These are phyloP conservation scores for Fomes fomentarius DNA, from an alignment of 1,284 basidiomycete genomes.

Conservation along the genomic window DNA sequence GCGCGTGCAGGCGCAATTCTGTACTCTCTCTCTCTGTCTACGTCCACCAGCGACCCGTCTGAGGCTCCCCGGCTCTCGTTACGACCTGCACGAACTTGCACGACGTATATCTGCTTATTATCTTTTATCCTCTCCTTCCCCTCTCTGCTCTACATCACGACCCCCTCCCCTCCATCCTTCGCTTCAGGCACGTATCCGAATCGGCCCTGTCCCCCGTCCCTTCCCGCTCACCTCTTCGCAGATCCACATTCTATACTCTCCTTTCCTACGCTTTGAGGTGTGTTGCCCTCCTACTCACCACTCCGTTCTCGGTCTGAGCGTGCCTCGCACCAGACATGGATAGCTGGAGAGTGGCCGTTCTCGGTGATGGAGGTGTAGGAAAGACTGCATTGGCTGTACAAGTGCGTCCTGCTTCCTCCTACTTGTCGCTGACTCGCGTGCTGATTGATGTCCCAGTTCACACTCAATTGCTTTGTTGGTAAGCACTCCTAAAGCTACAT, in stretches of 20 bases:
- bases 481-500: constrained; percentile 26
- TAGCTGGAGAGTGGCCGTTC: constrained; percentile 91
- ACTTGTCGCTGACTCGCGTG: constrained; percentile 12
- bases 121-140: constrained; percentile 30
- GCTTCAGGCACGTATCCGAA: constrained; percentile 32
- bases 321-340: constrained; percentile 62
- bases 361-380: constrained; percentile 97
- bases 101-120: constrained; percentile 52
- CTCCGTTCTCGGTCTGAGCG: constrained; percentile 2
- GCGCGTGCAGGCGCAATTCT: constrained; percentile 32
- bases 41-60: constrained; percentile 32
- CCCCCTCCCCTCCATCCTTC: constrained; percentile 26
- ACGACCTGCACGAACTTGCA: constrained; percentile 75
- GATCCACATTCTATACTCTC: constrained; percentile 31
- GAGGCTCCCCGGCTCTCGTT: constrained; percentile 45
- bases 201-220: constrained; percentile 9
- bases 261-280: constrained; percentile 27
- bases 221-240: constrained; percentile 17
- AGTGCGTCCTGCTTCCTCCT: constrained; percentile 43
- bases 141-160: constrained; percentile 22
- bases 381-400: constrained; percentile 97
- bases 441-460: constrained; percentile 62
- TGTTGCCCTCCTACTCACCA: constrained; percentile 3
- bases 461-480: constrained; percentile 93
- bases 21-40: constrained; percentile 36